These are phyloP conservation scores for Epichloe glyceriae DNA, from an alignment of 2,329 filamentous ascomycete species.

Conservation along the genomic window DNA sequence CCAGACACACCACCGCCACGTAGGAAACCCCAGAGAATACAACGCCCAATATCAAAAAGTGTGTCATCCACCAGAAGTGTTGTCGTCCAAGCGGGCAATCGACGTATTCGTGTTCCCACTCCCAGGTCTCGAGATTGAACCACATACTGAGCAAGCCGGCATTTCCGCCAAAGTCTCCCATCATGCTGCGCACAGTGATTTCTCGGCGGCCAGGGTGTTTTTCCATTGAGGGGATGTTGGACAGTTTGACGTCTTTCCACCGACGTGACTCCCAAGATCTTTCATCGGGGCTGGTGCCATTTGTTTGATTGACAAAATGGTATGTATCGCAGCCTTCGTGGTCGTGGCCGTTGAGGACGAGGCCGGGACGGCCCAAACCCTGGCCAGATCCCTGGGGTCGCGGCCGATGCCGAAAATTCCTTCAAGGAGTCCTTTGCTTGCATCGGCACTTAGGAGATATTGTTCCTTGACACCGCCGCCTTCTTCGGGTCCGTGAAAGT, in stretches of 20 bases:
- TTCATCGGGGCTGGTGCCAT: conserved; percentile 24
- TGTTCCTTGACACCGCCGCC: conserved; percentile 74
- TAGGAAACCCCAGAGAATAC: conserved; percentile 20
- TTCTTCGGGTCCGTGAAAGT: conserved; percentile 55
- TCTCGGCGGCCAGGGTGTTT: conserved; percentile 60
- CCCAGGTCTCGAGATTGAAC: conserved; percentile 61
- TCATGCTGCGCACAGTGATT: conserved; percentile 93
- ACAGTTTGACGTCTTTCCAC: conserved; percentile 32
- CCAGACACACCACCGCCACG: conserved; percentile 12
- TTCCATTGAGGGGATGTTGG: conserved; percentile 26
- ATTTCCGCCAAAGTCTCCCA: conserved; percentile 92
- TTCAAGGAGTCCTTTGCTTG: conserved; percentile 65
- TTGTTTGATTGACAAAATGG: conserved; percentile 62
- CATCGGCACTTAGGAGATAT: conserved; percentile 68
- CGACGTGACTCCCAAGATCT: conserved; percentile 36
- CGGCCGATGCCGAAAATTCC: conserved; percentile 70
- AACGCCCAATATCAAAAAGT: conserved; percentile 53
- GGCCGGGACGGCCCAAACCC: conserved; percentile 57
- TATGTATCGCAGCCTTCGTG: conserved; percentile 87
- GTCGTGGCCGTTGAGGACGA: conserved; percentile 88
- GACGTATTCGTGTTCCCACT: conserved; percentile 73
- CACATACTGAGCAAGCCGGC: conserved; percentile 78
- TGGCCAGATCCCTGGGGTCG: conserved; percentile 40
- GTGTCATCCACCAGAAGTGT: conserved; percentile 88
- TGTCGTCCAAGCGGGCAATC: conserved; percentile 73